Conservation (phyloP, 257 asterid species). For the Avicennia marina region DNA sequence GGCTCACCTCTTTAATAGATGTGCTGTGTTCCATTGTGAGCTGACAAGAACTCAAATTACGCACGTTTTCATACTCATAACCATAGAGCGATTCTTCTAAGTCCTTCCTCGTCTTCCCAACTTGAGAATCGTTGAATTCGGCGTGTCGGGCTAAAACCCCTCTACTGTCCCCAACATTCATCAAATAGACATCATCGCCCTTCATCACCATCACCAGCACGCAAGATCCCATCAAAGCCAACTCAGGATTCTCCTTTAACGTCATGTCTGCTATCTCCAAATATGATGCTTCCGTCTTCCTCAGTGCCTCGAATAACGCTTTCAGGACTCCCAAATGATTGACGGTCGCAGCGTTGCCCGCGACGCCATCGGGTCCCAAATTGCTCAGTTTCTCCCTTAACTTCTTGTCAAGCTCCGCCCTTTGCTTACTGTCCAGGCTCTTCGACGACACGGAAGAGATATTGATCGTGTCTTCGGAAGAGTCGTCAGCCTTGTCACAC, state of each 20-base stretch:
- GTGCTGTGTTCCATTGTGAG: conserved; percentile 92
- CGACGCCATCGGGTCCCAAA: conserved; percentile 32
- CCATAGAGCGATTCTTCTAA: conserved; percentile 53
- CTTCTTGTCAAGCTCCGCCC: conserved; percentile 28
- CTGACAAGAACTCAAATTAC: conserved; percentile 53
- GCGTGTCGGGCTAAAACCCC: conserved; percentile 67
- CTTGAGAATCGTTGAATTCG: conserved; percentile 32
- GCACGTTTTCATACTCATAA: conserved; percentile 57
- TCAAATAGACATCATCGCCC: conserved; percentile 80
- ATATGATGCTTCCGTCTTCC: conserved; percentile 69
- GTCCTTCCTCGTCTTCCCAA: conserved; percentile 34
- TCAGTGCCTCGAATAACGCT: conserved; percentile 77
- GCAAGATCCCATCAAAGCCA: conserved; percentile 96
- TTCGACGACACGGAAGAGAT: conserved; percentile 5
- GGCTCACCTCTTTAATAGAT: conserved; percentile 61
- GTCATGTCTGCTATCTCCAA: conserved; percentile 82
- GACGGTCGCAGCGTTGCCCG: conserved; percentile 15
- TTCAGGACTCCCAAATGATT: conserved; percentile 68
- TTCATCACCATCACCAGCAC: conserved; percentile 92
- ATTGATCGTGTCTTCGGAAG: conserved; percentile 20
- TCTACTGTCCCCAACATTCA: conserved; percentile 93
- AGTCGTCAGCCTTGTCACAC: conserved; percentile 47
- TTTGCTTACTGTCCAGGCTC: conserved; percentile 34
- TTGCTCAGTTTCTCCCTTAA: conserved; percentile 40
- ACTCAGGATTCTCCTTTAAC: conserved; percentile 83